phyloP scores from a whole-genome alignment of 2,329 filamentous ascomycete genomes.

The Sporothrix phasma region DNA sequence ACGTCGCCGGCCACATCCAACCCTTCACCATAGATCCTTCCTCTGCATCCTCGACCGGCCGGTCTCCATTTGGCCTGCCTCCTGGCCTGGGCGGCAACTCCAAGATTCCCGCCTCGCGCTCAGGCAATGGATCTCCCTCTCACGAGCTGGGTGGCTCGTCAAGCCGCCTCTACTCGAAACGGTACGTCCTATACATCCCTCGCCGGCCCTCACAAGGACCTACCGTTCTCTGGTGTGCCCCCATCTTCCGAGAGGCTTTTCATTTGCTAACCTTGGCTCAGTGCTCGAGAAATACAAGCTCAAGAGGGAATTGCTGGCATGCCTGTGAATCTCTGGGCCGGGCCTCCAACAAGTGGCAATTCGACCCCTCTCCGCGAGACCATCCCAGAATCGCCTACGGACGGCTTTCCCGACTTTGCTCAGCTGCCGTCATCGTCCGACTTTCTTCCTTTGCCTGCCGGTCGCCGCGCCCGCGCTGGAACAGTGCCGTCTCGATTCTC shows the following conservation, averaged over 20 bases:
- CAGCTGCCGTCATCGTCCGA: constrained; percentile 57
- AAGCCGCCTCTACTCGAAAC: constrained; percentile 79
- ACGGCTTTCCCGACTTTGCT: constrained; percentile 87
- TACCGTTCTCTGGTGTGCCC: too few species aligned
- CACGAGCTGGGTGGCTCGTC: constrained; percentile 72
- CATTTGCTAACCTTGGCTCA: constrained; percentile 28
- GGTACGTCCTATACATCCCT: constrained; percentile 49
- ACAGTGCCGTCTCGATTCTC: constrained; percentile 95
- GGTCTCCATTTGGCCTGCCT: constrained; percentile 65
- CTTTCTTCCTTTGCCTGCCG: constrained; percentile 53
- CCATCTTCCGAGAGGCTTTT: not conserved
- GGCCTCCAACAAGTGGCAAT: constrained; percentile 90
- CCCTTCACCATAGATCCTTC: constrained; percentile 57
- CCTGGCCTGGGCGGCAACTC: constrained; percentile 47
- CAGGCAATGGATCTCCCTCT: constrained; percentile 91
- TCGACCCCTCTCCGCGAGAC: constrained; percentile 94
- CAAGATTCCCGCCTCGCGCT: constrained; percentile 56
- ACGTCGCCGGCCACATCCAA: constrained; percentile 71
- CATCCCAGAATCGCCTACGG: constrained; percentile 91
- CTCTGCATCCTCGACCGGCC: constrained; percentile 46
- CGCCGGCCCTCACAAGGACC: not conserved
- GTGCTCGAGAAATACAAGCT: constrained; percentile 91
- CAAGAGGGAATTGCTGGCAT: constrained; percentile 74
- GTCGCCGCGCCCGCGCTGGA: constrained; percentile 77
- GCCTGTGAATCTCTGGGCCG: constrained; percentile 73